Percentiles rank a stretch among this genome's conserved stretches.
phyloP scores from a whole-genome alignment of 2,329 filamentous ascomycete species.

The Aspergillus brunneoviolaceus region DNA sequence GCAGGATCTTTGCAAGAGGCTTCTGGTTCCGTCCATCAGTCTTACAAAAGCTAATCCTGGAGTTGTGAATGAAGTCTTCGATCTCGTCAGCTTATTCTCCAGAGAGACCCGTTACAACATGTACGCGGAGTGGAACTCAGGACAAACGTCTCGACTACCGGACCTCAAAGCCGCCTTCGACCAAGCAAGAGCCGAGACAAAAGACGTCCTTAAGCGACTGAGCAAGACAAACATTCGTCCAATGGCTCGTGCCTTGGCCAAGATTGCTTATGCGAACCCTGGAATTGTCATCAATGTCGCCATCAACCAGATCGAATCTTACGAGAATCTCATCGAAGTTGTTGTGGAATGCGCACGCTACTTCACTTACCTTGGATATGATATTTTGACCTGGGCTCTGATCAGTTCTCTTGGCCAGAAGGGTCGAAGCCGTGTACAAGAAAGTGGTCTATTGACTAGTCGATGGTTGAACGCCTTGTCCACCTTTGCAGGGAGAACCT shows the following conservation, averaged over 20 bases:
- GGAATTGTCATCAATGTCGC: slow-evolving; percentile 89
- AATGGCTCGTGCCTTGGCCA: slow-evolving; percentile 86
- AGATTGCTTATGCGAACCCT: slow-evolving; percentile 87
- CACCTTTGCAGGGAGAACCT: slow-evolving; percentile 86
- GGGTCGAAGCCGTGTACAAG: slow-evolving; percentile 59
- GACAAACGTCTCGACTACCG: slow-evolving; percentile 71
- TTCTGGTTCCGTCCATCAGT: slow-evolving; percentile 85
- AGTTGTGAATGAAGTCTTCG: slow-evolving; percentile 82
- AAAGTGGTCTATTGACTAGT: slow-evolving; percentile 74
- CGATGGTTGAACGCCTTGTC: slow-evolving; percentile 89
- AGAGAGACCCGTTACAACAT: slow-evolving; percentile 77
- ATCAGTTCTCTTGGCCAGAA: slow-evolving; percentile 67
- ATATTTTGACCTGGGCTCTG: slow-evolving; percentile 89
- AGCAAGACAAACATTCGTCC: slow-evolving; percentile 81
- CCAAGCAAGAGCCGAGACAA: slow-evolving; percentile 73
- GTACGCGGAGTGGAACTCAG: slow-evolving; percentile 90
- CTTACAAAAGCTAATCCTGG: slow-evolving; percentile 81
- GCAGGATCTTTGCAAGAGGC: slow-evolving; percentile 77
- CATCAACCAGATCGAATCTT: slow-evolving; percentile 86
- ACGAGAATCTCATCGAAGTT: slow-evolving; percentile 90
- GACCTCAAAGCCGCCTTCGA: slow-evolving; percentile 78
- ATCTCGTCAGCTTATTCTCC: slow-evolving; percentile 75
- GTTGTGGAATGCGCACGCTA: slow-evolving; percentile 94
- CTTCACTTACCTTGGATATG: slow-evolving; percentile 88
- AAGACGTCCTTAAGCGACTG: slow-evolving; percentile 82